phyloP scores from a whole-genome alignment of 2,329 filamentous ascomycete species.

The Ceratocystis huliohia region DNA sequence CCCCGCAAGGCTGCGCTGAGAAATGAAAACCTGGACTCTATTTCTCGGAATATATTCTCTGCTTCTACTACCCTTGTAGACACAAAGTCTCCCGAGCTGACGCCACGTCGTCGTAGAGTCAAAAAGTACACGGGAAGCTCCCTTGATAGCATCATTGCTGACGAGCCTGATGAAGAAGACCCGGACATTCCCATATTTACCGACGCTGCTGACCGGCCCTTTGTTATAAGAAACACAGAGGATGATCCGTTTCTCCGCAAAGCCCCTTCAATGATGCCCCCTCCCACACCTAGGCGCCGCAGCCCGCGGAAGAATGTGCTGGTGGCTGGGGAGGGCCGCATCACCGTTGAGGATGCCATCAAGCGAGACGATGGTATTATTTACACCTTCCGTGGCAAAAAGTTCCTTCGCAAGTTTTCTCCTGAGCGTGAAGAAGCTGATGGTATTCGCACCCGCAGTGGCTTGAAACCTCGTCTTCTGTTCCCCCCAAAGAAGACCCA shows the following conservation, averaged over 20 bases:
- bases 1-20: constrained; percentile 49
- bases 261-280: constrained; percentile 27
- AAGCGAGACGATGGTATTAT: constrained; percentile 59
- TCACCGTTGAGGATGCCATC: constrained; percentile 50
- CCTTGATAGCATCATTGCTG: constrained; percentile 32
- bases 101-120: constrained; percentile 45
- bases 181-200: constrained; percentile 60
- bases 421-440: constrained; percentile 30
- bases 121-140: constrained; percentile 45
- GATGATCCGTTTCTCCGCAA: constrained; percentile 61
- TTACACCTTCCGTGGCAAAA: constrained; percentile 70
- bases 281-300: constrained; percentile 31
- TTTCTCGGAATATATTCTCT: constrained; percentile 49
- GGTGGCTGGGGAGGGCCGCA: constrained; percentile 44
- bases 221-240: constrained; percentile 49
- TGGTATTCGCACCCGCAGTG: constrained; percentile 44
- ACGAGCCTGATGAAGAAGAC: constrained; percentile 43
- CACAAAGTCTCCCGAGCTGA: constrained; percentile 41
- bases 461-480: constrained; percentile 58
- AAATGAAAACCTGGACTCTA: constrained; percentile 39
- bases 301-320: constrained; percentile 43
- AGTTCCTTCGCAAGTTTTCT: constrained; percentile 58
- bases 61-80: not conserved
- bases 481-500: constrained; percentile 42
- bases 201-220: constrained; percentile 66